Evolutionary conservation across 768 basidiomycete species (phyloP).

Genomic region (Lactifluus hygrophoroides): DNA sequence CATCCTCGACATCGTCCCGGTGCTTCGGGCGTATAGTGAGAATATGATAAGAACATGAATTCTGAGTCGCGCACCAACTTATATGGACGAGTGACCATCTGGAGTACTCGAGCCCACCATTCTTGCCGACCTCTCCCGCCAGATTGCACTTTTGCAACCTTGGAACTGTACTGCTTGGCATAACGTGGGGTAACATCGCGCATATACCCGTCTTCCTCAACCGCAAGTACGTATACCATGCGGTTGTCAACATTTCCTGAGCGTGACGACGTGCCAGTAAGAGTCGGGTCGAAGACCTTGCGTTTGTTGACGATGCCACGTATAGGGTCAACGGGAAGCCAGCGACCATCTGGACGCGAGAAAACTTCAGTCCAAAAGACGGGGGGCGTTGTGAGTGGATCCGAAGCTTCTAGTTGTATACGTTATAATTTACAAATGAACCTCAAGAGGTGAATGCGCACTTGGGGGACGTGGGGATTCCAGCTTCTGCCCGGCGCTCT

Average conservation of each 20-base stretch:
- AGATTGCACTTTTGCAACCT: conserved; percentile 72
- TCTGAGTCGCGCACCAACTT: conserved; percentile 49
- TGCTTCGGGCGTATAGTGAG: conserved; percentile 41
- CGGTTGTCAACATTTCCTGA: conserved; percentile 53
- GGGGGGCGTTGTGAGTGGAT: conserved; percentile 63
- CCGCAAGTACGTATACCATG: conserved; percentile 87
- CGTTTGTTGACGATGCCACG: conserved; percentile 73
- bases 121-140: conserved; percentile 57
- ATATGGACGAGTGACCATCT: conserved; percentile 63
- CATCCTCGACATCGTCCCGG: conserved; percentile 89
- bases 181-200: conserved; percentile 90
- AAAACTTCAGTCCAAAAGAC: conserved; percentile 98
- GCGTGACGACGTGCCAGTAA: conserved; percentile 13
- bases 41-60: neutral
- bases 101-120: conserved; percentile 80
- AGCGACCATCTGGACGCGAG: conserved; percentile 81
- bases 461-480: conserved; percentile 22
- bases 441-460: neutral
- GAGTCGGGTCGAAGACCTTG: conserved; percentile 65
- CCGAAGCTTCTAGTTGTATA: conserved; percentile 27
- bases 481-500: conserved; percentile 40
- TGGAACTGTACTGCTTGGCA: conserved; percentile 69
- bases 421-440: neutral
- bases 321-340: conserved; percentile 90
- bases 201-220: conserved; percentile 91